Conservation (phyloP, 1,284 basidiomycete species). For the Puccinia polysora region DNA sequence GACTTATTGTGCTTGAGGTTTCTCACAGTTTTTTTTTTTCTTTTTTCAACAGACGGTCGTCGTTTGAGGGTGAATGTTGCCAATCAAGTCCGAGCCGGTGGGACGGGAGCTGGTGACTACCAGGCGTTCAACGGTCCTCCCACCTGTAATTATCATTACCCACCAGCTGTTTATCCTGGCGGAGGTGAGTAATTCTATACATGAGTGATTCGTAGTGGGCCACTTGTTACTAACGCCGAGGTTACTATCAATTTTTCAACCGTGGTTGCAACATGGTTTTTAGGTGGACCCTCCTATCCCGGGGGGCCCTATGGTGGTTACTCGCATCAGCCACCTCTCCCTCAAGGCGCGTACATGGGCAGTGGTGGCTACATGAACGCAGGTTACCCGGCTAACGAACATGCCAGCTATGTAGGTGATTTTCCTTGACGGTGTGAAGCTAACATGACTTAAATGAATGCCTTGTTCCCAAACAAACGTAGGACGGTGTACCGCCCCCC, state of each 20-base stretch:
- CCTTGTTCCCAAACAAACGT: neutral
- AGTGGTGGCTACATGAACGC: slow-evolving; percentile 12
- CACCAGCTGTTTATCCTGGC: slow-evolving; percentile 1
- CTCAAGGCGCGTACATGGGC: slow-evolving; percentile 7
- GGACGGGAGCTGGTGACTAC: neutral
- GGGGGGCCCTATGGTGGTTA: slow-evolving; percentile 13
- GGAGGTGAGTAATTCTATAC: neutral
- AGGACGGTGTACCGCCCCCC: neutral
- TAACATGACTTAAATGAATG: neutral
- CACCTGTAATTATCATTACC: neutral
- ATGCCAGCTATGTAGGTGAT: neutral
- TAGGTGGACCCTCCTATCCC: neutral
- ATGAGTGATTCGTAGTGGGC: neutral
- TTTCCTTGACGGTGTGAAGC: neutral
- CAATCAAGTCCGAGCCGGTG: slow-evolving; percentile 1
- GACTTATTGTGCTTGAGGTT: neutral
- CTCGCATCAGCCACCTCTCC: neutral
- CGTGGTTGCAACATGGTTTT: neutral
- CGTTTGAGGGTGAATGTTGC: slow-evolving; percentile 30
- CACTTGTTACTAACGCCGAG: neutral
- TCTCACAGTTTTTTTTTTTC: neutral
- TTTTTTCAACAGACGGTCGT: slow-evolving; percentile 21
- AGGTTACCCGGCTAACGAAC: neutral
- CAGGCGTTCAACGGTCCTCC: neutral
- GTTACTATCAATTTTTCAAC: neutral